Evolutionary conservation across 2,329 filamentous ascomycete genomes (phyloP), one percentile per base, ranked within the genome.

Genomic region (Ceratocystiopsis minuta): DNA sequence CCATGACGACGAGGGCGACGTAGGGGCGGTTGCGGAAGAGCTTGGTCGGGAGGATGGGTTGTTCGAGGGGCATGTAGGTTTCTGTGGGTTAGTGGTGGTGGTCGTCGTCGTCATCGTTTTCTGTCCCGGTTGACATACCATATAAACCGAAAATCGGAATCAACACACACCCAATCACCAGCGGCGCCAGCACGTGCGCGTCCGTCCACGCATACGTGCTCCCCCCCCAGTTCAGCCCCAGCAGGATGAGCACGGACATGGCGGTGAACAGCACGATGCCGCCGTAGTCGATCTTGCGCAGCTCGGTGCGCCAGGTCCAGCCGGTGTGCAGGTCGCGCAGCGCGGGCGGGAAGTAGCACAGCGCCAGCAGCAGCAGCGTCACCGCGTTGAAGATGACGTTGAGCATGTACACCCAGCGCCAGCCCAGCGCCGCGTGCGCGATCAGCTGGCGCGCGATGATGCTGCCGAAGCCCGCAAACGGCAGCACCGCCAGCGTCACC

Each of bases 391-490:
- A 39, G 24, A 43, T 39, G 20, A 37, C 37, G 16, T 43, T 34
- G 17, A 43, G 18, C 41, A 37, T 39, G 37, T 39, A 43, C 3
- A 43, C 37, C 34, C 36, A 36, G 6, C 41, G 18, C 41, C 41
- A 43, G 16, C 41, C 41, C 5, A 43, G 31, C 15, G n/a, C 34
- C 12, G 41, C 33, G 41, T 43, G 36, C 13, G 37, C 37, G 11
- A 46, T 38, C 43, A 45, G 45, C 43, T 47, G 43, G 43, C 49
- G 45, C 43, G 41, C 36, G 36, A 34, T 40, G 18, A 42, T 44
- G 36, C 37, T 41, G 36, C 43, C 39, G 9, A 34, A 39, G 32
- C 37, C 31, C 40, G 44, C 46, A 36, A 34, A 50, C 37, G 47
- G 48, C 42, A 41, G 48, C 43, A 43, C 43, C 43, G 41, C 45